phyloP scores from a whole-genome alignment of 176 grass and related monocot species.

The Miscanthus lutarioriparius region DNA sequence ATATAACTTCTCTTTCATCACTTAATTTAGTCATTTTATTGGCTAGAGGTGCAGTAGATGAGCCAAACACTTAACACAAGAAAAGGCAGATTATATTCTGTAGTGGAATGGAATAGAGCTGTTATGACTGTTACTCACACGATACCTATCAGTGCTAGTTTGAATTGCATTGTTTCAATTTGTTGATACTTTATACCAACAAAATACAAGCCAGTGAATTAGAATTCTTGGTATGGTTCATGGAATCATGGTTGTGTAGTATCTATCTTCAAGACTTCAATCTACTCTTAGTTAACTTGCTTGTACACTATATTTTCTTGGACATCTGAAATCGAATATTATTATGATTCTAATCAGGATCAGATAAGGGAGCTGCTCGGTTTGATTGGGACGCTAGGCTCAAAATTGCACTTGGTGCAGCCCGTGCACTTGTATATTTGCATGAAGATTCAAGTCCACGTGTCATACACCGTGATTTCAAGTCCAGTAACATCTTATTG shows the following conservation, averaged over 20 bases:
- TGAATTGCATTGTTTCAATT: neutral
- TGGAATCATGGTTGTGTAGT: neutral
- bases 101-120: neutral
- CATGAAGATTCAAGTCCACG: constrained; percentile 99
- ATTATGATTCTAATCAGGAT: constrained; percentile 49
- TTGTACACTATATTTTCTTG: constrained; percentile 25
- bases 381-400: constrained; percentile 92
- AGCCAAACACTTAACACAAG: neutral
- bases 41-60: constrained; percentile 9
- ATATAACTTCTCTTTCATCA: constrained; percentile 15
- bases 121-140: constrained; percentile 7
- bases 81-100: constrained; percentile 11
- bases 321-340: neutral
- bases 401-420: constrained; percentile 89
- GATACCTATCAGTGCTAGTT: neutral
- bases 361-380: constrained; percentile 52
- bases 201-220: neutral
- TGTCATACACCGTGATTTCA: constrained; percentile 99
- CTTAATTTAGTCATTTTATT: constrained; percentile 27
- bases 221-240: constrained; percentile 9
- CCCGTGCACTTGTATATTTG: constrained; percentile 85
- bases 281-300: constrained; percentile 14
- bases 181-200: constrained; percentile 5
- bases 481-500: constrained; percentile 96
- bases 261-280: constrained; percentile 1